Conservation (phyloP, 176 grass and related monocot genomes). For the Echinochloa phyllopogon region DNA sequence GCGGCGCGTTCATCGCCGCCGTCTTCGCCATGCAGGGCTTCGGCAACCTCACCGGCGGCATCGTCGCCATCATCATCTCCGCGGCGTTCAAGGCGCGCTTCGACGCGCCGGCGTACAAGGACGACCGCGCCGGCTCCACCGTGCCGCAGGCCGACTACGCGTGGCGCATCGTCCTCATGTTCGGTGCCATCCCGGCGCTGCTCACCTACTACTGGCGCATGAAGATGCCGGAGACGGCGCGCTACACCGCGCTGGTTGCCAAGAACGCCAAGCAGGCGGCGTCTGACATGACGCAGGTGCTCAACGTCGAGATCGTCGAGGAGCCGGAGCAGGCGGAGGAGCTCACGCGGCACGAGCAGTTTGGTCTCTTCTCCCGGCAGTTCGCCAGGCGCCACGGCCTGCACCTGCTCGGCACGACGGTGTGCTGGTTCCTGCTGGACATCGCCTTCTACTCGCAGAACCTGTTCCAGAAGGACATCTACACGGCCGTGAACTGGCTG, state of each 20-base stretch:
- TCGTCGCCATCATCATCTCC: conserved; percentile 40
- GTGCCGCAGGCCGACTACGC: conserved; percentile 43
- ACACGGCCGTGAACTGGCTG: conserved; percentile 39
- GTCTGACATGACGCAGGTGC: conserved; percentile 51
- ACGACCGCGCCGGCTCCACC: conserved; percentile 45
- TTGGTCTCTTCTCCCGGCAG: conserved; percentile 54
- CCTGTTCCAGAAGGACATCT: conserved; percentile 95
- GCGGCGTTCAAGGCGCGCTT: conserved; percentile 33
- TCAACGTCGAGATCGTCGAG: conserved; percentile 13
- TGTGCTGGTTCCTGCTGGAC: conserved; percentile 77
- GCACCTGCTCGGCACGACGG: conserved; percentile 57
- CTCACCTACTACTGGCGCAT: conserved; percentile 73
- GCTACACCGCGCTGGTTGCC: conserved; percentile 59
- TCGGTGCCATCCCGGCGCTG: conserved; percentile 58
- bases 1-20: conserved; percentile 67
- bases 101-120: conserved; percentile 41
- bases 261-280: conserved; percentile 49
- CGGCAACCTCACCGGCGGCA: conserved; percentile 53
- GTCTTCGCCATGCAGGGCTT: conserved; percentile 77
- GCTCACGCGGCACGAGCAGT: conserved; percentile 1
- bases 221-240: conserved; percentile 78
- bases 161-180: conserved; percentile 68
- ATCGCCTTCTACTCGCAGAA: conserved; percentile 92
- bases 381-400: conserved; percentile 53
- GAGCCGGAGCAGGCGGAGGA: neutral